Evolutionary conservation across 305 asterid species (phyloP).

Genomic region (Fraxinus ornus): DNA sequence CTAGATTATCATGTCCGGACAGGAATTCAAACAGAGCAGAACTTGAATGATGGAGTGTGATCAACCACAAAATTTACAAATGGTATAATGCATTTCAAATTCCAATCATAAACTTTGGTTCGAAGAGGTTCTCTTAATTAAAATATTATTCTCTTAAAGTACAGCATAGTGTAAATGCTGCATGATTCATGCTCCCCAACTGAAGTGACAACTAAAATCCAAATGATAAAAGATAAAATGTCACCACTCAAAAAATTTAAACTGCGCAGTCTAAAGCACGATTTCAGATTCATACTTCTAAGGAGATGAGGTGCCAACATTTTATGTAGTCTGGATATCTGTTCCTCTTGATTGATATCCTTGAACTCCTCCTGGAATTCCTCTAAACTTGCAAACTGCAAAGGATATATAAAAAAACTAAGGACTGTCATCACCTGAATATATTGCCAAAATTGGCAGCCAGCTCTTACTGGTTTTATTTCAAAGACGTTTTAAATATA

Average conservation of each 20-base stretch:
- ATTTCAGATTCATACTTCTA: slow-evolving; percentile 66
- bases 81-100: not conserved
- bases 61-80: not conserved
- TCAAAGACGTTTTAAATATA: slow-evolving; percentile 10
- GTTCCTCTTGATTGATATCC: slow-evolving; percentile 98
- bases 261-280: slow-evolving; percentile 22
- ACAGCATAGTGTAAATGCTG: not conserved
- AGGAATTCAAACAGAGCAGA: not conserved
- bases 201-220: not conserved
- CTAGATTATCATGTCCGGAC: not conserved
- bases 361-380: slow-evolving; percentile 96
- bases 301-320: slow-evolving; percentile 98
- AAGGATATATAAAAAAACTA: slow-evolving; percentile 12
- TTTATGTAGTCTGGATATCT: slow-evolving; percentile 88
- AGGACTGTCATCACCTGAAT: not conserved
- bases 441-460: not conserved
- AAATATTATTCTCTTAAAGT: not conserved
- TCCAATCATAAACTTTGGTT: not conserved
- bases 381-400: slow-evolving; percentile 89
- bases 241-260: slow-evolving; percentile 9
- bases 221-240: not conserved
- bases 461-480: slow-evolving; percentile 6
- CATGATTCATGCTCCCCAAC: not conserved
- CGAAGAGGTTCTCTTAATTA: not conserved
- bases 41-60: not conserved